Percentiles rank a stretch among this genome's conserved stretches.
Evolutionary conservation across 1,139 yeast species (phyloP).

Genomic region (Suhomyces guaymorum): DNA sequence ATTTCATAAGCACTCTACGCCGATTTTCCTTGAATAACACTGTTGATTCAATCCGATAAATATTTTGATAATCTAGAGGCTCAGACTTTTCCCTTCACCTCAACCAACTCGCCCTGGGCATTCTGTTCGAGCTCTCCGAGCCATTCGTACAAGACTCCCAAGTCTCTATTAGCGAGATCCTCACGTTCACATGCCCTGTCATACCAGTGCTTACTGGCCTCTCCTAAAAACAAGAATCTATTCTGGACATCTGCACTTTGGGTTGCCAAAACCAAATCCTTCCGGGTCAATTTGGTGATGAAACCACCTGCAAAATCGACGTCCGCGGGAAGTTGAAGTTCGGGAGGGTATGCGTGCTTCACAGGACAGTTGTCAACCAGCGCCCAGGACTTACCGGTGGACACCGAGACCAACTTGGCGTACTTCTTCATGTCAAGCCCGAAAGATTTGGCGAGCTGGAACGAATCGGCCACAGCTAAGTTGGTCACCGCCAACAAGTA

Average conservation of each 20-base stretch:
- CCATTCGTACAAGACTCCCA: conserved; percentile 51
- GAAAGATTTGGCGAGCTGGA: conserved; percentile 56
- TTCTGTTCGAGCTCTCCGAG: conserved; percentile 31
- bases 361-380: conserved; percentile 62
- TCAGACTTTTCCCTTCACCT: conserved; percentile 4
- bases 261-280: conserved; percentile 58
- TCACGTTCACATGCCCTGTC: conserved; percentile 47
- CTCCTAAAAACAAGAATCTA: conserved; percentile 46
- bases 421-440: conserved; percentile 52
- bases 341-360: conserved; percentile 50
- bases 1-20: too few species aligned
- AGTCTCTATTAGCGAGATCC: conserved; percentile 45
- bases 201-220: conserved; percentile 44
- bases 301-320: conserved; percentile 55
- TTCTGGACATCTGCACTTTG: conserved; percentile 42
- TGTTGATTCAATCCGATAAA: too few species aligned
- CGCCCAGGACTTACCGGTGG: conserved; percentile 66
- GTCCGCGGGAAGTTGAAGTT: conserved; percentile 46
- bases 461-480: conserved; percentile 61
- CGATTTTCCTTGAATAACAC: too few species aligned
- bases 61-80: background rate
- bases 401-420: conserved; percentile 54
- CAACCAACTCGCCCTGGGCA: conserved; percentile 18
- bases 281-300: conserved; percentile 54
- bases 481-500: conserved; percentile 59